These are phyloP conservation scores for Cryoendolithus antarcticus DNA, from an alignment of 2,329 filamentous ascomycete genomes.

Conservation along the genomic window DNA sequence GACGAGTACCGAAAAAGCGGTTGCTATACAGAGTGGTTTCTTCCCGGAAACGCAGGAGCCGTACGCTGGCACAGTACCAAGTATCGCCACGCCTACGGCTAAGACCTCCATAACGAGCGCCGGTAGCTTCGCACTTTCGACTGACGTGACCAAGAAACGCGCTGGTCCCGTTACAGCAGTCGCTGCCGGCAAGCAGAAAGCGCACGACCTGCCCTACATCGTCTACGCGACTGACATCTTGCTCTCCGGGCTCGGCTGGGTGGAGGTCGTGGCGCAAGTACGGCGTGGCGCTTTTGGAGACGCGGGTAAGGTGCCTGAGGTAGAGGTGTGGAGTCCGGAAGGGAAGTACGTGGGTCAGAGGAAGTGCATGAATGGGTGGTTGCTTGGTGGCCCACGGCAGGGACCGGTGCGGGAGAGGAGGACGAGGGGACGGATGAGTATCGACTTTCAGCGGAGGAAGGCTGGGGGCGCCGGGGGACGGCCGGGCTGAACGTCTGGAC, in stretches of 20 bases:
- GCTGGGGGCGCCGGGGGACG: no score
- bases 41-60: constrained; percentile 36
- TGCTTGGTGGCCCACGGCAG: constrained; percentile 34
- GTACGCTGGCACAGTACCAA: constrained; percentile 43
- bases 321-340: constrained; percentile 77
- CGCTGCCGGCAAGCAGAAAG: constrained; percentile 49
- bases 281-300: constrained; percentile 29
- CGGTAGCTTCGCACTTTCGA: constrained; percentile 59
- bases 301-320: constrained; percentile 37
- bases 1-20: constrained; percentile 68
- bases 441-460: constrained; percentile 25
- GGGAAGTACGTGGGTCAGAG: constrained; percentile 65
- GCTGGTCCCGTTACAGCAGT: constrained; percentile 57
- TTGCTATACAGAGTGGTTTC: constrained; percentile 48
- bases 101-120: constrained; percentile 41
- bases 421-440: constrained; percentile 53
- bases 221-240: constrained; percentile 74
- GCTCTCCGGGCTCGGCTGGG: constrained; percentile 85
- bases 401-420: constrained; percentile 38
- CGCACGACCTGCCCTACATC: constrained; percentile 62
- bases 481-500: no score
- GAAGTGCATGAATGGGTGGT: constrained; percentile 58
- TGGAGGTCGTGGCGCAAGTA: constrained; percentile 76
- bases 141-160: constrained; percentile 72
- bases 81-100: constrained; percentile 40